Evolutionary conservation across 169 alveolate genomes (phyloP).

Genomic region (Babesia microti): DNA sequence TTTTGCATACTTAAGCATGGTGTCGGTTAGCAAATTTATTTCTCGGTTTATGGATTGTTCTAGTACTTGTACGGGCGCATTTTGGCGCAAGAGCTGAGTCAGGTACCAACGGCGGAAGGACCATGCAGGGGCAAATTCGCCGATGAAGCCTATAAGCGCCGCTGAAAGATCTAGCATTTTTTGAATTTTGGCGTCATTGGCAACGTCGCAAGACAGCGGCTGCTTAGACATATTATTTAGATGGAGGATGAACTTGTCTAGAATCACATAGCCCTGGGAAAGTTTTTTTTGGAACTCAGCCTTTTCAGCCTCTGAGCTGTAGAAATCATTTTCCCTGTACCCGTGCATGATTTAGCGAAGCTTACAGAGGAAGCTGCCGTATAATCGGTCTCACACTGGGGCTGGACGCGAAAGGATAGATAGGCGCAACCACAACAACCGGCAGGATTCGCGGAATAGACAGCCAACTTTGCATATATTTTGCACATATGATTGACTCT

Average conservation of each 20-base stretch:
- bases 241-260: constrained; percentile 25
- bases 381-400: no score
- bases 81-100: background rate
- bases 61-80: constrained; percentile 1
- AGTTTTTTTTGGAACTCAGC: constrained; percentile 9
- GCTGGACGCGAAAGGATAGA: no score
- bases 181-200: constrained; percentile 12
- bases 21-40: constrained; percentile 8
- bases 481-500: no score
- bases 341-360: no score
- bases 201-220: constrained; percentile 1
- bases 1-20: constrained; percentile 22
- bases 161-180: constrained; percentile 31
- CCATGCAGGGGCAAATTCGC: constrained; percentile 45
- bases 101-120: constrained; percentile 34
- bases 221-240: constrained; percentile 2
- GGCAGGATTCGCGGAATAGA: no score
- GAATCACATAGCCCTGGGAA: constrained; percentile 23
- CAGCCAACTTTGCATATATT: no score
- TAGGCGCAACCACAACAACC: no score
- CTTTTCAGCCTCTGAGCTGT: constrained; percentile 40
- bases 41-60: constrained; percentile 1
- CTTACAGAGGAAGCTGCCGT: no score
- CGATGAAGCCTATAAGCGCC: constrained; percentile 41
- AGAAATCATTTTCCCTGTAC: constrained; percentile 18